Base-by-base conservation (phyloP, 2,329 filamentous ascomycete species). In the Talaromyces sp. region DNA sequence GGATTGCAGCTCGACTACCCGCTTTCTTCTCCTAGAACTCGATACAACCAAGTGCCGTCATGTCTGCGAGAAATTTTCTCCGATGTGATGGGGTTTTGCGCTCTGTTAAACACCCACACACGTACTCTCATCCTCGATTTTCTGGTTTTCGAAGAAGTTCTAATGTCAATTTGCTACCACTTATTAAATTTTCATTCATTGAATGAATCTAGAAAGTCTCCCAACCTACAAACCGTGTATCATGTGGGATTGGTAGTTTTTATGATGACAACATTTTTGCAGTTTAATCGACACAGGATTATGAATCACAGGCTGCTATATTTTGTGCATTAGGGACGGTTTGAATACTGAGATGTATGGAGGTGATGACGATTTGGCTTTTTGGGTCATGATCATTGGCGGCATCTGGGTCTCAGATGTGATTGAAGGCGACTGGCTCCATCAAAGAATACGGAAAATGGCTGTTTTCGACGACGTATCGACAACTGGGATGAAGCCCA, bases 251-350 rank as follows among this genome's bases (percentile, higher is more conserved):
- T 61, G 19, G 48, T 50, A n/a, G 24, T 61, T 6, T 61, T 61
- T 38, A 57, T 61, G 59, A 57, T 61, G 27, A 61, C 59, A 21
- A 38, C 57, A 54, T 56, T 61, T 26, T 57, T 61, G 27, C 54
- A 57, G 29, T 57, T 54, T 29, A 56, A 53, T 31, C 12, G 31
- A 11, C 29, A 35, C 4, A 57, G 59, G 29, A n/a, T 61, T 11
- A 12, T 61, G 38, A 29, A 50, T 21, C 52, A 52, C 35, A 55
- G 43, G 8, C 32, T 51, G 2, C 48, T 61, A 2, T 53, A 27
- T 27, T 27, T 35, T 21, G 21, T 55, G 46, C 17, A 38, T 61
- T 1, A 27, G n/a, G 10, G 48, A 11, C 29, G 26, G 57, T 21
- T n/a, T 61, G n/a, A n/a, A 38, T 29, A 51, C 54, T 17, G 38